A percentile compares a stretch with the other conserved stretches of the same genome.
Evolutionary conservation across 306 rosid genomes (phyloP).

Genomic region (Fragaria vesca): DNA sequence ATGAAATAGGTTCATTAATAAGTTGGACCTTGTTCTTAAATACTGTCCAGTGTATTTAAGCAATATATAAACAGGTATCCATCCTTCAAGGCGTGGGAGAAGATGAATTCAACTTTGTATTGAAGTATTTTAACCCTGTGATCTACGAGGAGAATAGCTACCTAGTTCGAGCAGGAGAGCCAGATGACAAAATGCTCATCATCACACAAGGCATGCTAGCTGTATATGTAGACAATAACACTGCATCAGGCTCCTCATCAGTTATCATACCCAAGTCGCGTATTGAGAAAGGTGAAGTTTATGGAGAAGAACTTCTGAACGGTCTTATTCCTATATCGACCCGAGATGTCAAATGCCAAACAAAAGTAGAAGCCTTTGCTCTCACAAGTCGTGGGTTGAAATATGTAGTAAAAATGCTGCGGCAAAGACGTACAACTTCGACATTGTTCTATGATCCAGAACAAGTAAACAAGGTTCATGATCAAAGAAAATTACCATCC

Average conservation of each 20-base stretch:
- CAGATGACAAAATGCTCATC: background rate
- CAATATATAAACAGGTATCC: background rate
- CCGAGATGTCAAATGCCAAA: background rate
- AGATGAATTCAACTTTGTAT: background rate
- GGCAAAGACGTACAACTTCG: background rate
- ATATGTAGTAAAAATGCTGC: background rate
- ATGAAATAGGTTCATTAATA: too few relatives aligned
- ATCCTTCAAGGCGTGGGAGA: background rate
- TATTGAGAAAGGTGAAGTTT: background rate
- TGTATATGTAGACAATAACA: background rate
- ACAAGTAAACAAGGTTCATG: background rate
- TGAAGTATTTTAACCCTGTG: background rate
- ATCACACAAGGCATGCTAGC: background rate
- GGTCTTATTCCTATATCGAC: background rate
- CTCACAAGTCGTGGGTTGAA: background rate
- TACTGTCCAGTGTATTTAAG: background rate
- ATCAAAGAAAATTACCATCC: background rate
- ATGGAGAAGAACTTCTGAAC: background rate
- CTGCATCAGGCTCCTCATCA: background rate
- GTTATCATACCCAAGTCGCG: background rate
- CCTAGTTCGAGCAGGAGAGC: background rate
- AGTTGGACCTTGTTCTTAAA: background rate
- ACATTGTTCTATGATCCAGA: constrained; percentile 4
- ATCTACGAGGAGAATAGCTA: background rate
- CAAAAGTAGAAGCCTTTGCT: background rate